A percentile compares a stretch with the other conserved stretches of the same genome.
phyloP scores from a whole-genome alignment of 129 eudicot species.

The Flaveria sonorensis region DNA sequence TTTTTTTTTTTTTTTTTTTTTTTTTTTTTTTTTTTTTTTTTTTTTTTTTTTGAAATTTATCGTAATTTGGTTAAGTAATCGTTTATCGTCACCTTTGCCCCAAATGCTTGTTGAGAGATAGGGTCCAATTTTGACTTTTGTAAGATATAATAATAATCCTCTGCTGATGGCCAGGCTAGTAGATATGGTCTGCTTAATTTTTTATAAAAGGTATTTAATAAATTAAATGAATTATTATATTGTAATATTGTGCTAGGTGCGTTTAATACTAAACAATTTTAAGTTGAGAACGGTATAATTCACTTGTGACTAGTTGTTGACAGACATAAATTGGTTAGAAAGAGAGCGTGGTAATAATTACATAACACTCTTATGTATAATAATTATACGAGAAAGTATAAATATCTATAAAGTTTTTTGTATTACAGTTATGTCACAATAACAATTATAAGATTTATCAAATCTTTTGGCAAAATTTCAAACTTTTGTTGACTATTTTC shows the following conservation, averaged over 20 bases:
- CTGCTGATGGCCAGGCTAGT: background rate
- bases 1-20: background rate
- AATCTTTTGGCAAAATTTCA: slow-evolving; percentile 6
- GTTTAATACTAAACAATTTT: too few species aligned
- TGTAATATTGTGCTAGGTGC: too few species aligned
- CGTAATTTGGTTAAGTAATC: background rate
- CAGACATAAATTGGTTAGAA: too few species aligned
- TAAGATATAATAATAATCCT: background rate
- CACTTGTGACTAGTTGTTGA: too few species aligned
- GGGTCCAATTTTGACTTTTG: slow-evolving; percentile 28
- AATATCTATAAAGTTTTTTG: background rate
- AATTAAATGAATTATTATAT: too few species aligned
- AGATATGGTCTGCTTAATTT: background rate
- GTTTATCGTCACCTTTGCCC: background rate
- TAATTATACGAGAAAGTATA: too few species aligned
- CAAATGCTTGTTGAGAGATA: slow-evolving; percentile 10
- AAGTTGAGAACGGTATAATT: too few species aligned
- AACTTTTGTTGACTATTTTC: slow-evolving; percentile 6
- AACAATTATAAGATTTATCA: background rate
- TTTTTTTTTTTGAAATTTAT: background rate
- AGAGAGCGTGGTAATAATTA: too few species aligned
- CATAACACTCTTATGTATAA: too few species aligned
- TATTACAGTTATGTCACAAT: background rate
- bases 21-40: background rate
- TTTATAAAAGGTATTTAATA: background rate